These are phyloP conservation scores for Trichopus zeylanicus DNA, from an alignment of 116 monocot species.

Conservation along the genomic window DNA sequence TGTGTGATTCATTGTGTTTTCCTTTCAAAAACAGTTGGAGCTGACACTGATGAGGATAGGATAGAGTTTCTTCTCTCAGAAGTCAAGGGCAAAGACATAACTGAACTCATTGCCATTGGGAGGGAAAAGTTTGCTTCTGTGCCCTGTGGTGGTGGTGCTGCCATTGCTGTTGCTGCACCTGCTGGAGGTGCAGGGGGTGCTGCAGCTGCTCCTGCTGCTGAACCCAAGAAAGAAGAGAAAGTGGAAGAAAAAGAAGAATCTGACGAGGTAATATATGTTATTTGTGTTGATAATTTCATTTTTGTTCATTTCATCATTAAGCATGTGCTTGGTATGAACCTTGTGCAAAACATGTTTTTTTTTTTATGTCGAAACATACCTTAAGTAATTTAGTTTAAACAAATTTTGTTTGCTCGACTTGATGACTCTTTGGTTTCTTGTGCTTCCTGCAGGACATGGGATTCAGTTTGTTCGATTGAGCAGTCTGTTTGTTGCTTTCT, in stretches of 20 bases:
- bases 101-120: constrained; percentile 9
- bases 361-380: too few species aligned
- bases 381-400: too few species aligned
- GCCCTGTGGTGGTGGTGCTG: constrained; percentile 37
- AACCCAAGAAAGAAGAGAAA: constrained; percentile 44
- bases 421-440: too few species aligned
- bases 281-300: background rate
- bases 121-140: constrained; percentile 22
- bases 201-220: constrained; percentile 29
- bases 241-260: constrained; percentile 49
- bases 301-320: too few species aligned
- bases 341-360: too few species aligned
- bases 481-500: too few species aligned
- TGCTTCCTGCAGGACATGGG: too few species aligned
- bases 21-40: constrained; percentile 6
- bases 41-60: constrained; percentile 11
- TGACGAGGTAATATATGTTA: constrained; percentile 14
- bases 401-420: too few species aligned
- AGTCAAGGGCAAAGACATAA: constrained; percentile 23
- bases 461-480: too few species aligned
- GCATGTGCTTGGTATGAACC: too few species aligned
- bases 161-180: constrained; percentile 21
- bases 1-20: background rate
- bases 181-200: constrained; percentile 38
- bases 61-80: constrained; percentile 14